phyloP scores from a whole-genome alignment of 768 basidiomycete genomes.

The Phallus indusiatus region DNA sequence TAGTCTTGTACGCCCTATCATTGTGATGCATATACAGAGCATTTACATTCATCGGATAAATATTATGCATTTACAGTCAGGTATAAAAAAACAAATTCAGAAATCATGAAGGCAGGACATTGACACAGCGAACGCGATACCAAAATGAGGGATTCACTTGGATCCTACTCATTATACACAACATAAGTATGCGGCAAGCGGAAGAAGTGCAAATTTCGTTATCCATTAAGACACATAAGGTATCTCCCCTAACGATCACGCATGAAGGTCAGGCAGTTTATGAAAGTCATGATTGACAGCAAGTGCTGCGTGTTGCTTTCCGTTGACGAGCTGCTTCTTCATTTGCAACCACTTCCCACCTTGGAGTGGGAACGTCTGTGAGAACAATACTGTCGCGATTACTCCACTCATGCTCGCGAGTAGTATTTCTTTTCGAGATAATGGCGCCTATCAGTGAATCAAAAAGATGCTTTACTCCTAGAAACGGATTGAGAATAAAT shows the following conservation, averaged over 20 bases:
- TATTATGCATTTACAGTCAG: neutral
- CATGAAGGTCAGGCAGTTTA: neutral
- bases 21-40: neutral
- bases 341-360: constrained; percentile 74
- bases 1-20: neutral
- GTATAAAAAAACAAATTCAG: no score
- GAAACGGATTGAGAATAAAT: constrained; percentile 5
- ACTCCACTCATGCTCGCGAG: constrained; percentile 69
- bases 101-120: no score
- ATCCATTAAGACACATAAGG: no score
- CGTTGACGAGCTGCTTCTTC: constrained; percentile 57
- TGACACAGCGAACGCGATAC: no score
- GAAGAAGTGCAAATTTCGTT: no score
- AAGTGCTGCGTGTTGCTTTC: constrained; percentile 1
- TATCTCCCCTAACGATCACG: neutral
- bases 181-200: no score
- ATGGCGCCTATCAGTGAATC: constrained; percentile 72
- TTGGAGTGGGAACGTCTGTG: constrained; percentile 45
- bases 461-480: constrained; percentile 78
- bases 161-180: no score
- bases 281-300: neutral
- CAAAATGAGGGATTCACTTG: no score
- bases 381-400: constrained; percentile 81
- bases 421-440: constrained; percentile 73
- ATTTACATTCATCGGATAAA: neutral